Conservation (phyloP, 2,329 filamentous ascomycete genomes). For the Diaporthe sp. region DNA sequence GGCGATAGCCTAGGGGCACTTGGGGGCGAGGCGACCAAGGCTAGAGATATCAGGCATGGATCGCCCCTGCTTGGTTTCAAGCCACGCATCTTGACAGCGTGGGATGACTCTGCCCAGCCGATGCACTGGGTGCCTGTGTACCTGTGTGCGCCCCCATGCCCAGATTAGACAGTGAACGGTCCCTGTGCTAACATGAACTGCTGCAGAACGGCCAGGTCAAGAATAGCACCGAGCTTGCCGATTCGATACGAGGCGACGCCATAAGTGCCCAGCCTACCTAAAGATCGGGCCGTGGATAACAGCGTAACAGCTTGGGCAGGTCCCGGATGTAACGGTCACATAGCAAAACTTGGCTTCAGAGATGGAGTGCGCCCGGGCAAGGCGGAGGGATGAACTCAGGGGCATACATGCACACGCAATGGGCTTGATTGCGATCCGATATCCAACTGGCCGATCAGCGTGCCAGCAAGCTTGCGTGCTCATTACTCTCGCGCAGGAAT, state of each 20-base stretch:
- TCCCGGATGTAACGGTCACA: slow-evolving; percentile 27
- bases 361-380: background rate
- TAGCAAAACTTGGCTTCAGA: background rate
- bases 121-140: slow-evolving; percentile 5
- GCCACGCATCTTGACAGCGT: slow-evolving; percentile 32
- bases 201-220: slow-evolving; percentile 13
- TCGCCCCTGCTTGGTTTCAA: slow-evolving; percentile 25
- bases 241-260: slow-evolving; percentile 18
- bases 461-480: slow-evolving; percentile 16
- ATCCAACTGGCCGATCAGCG: slow-evolving; percentile 30
- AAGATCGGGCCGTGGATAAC: slow-evolving; percentile 6
- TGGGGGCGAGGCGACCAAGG: slow-evolving; percentile 17
- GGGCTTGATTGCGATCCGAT: slow-evolving; percentile 31
- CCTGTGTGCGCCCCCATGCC: slow-evolving; percentile 19
- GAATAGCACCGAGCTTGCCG: slow-evolving; percentile 32
- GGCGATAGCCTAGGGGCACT: slow-evolving; percentile 28
- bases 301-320: background rate
- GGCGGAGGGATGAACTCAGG: slow-evolving; percentile 12
- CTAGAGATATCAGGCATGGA: slow-evolving; percentile 30
- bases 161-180: slow-evolving; percentile 7
- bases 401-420: background rate
- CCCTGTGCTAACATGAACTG: slow-evolving; percentile 7
- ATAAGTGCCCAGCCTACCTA: background rate
- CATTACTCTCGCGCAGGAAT: slow-evolving; percentile 4
- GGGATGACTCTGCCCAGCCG: slow-evolving; percentile 2